Evolutionary conservation across 2,329 filamentous ascomycete species (phyloP).

Genomic region (Ophiocordyceps camponoti-rufipedis): DNA sequence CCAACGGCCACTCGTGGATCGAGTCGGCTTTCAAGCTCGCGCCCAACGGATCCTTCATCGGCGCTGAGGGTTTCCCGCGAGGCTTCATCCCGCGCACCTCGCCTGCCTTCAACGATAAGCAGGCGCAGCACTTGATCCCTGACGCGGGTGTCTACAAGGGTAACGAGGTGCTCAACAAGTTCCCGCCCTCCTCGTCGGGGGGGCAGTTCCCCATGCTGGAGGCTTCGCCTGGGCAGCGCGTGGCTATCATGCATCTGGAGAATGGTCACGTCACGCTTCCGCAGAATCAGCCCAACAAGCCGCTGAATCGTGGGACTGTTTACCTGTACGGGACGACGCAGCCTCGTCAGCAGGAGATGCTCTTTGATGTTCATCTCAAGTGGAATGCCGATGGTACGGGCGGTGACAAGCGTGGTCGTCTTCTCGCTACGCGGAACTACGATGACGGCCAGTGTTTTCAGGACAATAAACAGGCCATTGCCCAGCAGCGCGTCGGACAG

Average conservation of each 20-base stretch:
- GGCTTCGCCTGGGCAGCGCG: slow-evolving; percentile 38
- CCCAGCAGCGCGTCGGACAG: slow-evolving; percentile 35
- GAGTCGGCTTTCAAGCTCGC: slow-evolving; percentile 58
- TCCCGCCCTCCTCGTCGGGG: slow-evolving; percentile 16
- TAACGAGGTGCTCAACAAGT: slow-evolving; percentile 30
- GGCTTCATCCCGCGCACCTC: slow-evolving; percentile 42
- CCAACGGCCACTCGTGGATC: slow-evolving; percentile 59
- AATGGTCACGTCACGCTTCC: slow-evolving; percentile 58
- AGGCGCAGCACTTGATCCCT: slow-evolving; percentile 47
- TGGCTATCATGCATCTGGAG: slow-evolving; percentile 53
- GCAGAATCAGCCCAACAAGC: slow-evolving; percentile 37
- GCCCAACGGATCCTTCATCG: slow-evolving; percentile 54
- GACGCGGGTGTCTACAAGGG: slow-evolving; percentile 38
- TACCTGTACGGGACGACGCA: slow-evolving; percentile 55
- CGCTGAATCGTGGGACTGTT: slow-evolving; percentile 49
- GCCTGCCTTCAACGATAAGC: slow-evolving; percentile 35
- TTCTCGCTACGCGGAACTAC: slow-evolving; percentile 63
- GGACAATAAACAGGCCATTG: slow-evolving; percentile 42
- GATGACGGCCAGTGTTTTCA: slow-evolving; percentile 89
- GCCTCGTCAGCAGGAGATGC: slow-evolving; percentile 29
- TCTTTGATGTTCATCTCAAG: slow-evolving; percentile 47
- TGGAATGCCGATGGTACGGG: slow-evolving; percentile 73
- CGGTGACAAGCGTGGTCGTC: slow-evolving; percentile 57
- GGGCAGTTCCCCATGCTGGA: slow-evolving; percentile 40
- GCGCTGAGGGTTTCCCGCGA: slow-evolving; percentile 55